Evolutionary conservation across 2,329 filamentous ascomycete genomes (phyloP).

Genomic region (Cyphellophora europaea): DNA sequence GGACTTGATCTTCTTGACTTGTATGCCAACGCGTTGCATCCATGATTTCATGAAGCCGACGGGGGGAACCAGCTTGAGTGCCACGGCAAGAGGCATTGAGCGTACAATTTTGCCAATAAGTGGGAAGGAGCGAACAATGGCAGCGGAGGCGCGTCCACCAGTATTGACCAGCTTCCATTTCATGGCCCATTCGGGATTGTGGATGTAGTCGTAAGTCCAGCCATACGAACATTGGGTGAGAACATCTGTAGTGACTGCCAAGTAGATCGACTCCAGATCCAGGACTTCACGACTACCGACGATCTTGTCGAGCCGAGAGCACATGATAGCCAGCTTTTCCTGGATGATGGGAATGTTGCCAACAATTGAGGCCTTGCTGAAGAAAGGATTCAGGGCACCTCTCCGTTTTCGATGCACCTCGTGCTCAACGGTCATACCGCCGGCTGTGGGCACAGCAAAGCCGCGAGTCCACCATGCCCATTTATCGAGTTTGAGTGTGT

Average conservation of each 20-base stretch:
- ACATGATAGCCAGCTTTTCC: constrained; percentile 16
- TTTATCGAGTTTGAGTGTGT: neutral
- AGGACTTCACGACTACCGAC: constrained; percentile 7
- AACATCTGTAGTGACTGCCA: constrained; percentile 25
- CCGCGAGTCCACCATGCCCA: neutral
- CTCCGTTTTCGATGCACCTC: neutral
- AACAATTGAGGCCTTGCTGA: constrained; percentile 30
- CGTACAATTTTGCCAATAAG: constrained; percentile 16
- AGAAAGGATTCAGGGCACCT: too few species aligned
- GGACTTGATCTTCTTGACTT: constrained; percentile 13
- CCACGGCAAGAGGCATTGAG: constrained; percentile 8
- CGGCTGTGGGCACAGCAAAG: neutral
- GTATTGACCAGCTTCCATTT: constrained; percentile 15
- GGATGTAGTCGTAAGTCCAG: constrained; percentile 23
- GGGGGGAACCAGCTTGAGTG: constrained; percentile 8
- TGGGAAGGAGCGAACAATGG: constrained; percentile 16
- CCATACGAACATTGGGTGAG: constrained; percentile 29
- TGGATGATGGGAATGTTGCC: constrained; percentile 29
- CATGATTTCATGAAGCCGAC: constrained; percentile 14
- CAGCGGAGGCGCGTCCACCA: constrained; percentile 9
- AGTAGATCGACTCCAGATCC: constrained; percentile 11
- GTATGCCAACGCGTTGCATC: constrained; percentile 12
- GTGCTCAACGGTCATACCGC: neutral
- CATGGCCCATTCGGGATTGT: constrained; percentile 20
- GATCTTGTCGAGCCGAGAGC: constrained; percentile 9